Evolutionary conservation across 2,329 filamentous ascomycete species (phyloP).

Genomic region (Ophiocordyceps camponoti-floridani): DNA sequence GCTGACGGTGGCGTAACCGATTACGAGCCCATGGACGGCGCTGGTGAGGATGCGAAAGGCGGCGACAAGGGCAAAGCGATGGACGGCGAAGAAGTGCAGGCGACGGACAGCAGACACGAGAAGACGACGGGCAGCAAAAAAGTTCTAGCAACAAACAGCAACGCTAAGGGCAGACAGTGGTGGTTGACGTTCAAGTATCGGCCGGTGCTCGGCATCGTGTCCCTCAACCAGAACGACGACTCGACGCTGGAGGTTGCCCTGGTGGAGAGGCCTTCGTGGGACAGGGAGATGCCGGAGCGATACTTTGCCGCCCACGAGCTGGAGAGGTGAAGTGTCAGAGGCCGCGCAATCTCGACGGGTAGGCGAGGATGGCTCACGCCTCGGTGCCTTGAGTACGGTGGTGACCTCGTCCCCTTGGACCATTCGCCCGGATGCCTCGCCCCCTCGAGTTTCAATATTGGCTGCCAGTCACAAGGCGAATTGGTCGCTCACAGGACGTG

Average conservation of each 20-base stretch:
- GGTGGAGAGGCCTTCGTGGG: constrained; percentile 73
- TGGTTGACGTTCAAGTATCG: constrained; percentile 91
- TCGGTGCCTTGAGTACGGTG: not conserved
- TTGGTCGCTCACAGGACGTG: not conserved
- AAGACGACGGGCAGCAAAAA: constrained; percentile 5
- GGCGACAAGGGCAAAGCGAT: too few species aligned
- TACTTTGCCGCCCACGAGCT: constrained; percentile 44
- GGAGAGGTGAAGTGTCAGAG: constrained; percentile 16
- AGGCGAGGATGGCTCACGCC: too few species aligned
- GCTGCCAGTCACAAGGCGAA: too few species aligned
- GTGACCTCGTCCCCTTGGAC: not conserved
- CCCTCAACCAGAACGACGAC: constrained; percentile 18
- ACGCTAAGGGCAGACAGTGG: constrained; percentile 19
- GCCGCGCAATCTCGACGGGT: not conserved
- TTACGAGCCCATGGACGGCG: too few species aligned
- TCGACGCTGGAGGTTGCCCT: constrained; percentile 60
- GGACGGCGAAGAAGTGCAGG: not conserved
- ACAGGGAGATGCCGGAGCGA: constrained; percentile 57
- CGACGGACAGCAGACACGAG: too few species aligned
- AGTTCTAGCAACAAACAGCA: constrained; percentile 3
- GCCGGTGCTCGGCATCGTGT: constrained; percentile 63
- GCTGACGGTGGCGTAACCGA: constrained; percentile 13
- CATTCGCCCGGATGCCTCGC: not conserved
- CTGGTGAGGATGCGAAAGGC: too few species aligned
- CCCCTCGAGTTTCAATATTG: not conserved